These are phyloP conservation scores for Dichotomocladium elegans DNA, from an alignment of 371 early-diverging fungal genomes.

Conservation along the genomic window DNA sequence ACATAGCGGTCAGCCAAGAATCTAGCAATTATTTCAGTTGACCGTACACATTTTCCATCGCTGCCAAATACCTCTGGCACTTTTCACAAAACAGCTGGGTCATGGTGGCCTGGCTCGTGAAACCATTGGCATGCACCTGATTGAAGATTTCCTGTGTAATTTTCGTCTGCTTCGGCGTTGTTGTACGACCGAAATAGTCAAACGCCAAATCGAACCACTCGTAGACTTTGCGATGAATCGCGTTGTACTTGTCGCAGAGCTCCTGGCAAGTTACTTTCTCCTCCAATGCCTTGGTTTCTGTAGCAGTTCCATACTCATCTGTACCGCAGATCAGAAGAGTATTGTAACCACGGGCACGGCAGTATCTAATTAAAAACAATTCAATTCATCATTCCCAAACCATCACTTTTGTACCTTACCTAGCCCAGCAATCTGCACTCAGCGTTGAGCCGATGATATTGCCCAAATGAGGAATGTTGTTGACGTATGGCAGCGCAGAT, in stretches of 20 bases:
- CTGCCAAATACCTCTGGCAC: constrained; percentile 77
- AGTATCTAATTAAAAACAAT: constrained; percentile 56
- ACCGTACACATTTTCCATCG: background rate
- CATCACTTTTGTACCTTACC: constrained; percentile 36
- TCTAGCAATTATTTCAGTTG: constrained; percentile 40
- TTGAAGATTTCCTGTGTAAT: constrained; percentile 94
- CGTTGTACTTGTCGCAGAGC: constrained; percentile 96
- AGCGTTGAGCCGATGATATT: constrained; percentile 99
- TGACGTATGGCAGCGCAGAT: constrained; percentile 99
- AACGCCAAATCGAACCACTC: constrained; percentile 97
- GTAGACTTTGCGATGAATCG: constrained; percentile 88
- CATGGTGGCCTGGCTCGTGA: constrained; percentile 73
- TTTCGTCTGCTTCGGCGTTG: constrained; percentile 86
- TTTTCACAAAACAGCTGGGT: constrained; percentile 93
- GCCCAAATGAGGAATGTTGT: constrained; percentile 99
- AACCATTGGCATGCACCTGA: constrained; percentile 75
- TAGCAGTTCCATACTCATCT: constrained; percentile 99
- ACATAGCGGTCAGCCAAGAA: constrained; percentile 99
- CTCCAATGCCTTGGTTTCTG: constrained; percentile 98
- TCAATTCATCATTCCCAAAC: background rate
- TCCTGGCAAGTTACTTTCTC: constrained; percentile 88
- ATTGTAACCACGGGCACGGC: constrained; percentile 89
- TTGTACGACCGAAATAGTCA: constrained; percentile 98
- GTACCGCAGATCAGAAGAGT: constrained; percentile 98
- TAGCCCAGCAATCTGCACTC: constrained; percentile 97